Evolutionary conservation across 768 basidiomycete species (phyloP).

Genomic region (Russula abietina): DNA sequence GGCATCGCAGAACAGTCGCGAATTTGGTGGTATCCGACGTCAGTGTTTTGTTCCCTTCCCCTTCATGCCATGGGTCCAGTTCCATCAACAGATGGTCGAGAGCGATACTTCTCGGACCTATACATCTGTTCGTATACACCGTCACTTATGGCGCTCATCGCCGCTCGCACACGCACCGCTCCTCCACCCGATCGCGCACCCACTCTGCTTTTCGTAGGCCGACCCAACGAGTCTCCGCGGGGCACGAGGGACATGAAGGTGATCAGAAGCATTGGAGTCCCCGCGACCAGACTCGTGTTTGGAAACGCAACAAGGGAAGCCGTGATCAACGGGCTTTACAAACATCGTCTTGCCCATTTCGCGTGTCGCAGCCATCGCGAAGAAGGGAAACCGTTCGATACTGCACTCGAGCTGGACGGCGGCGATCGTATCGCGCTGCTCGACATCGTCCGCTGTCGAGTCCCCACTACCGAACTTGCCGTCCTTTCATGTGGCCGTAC

Average conservation of each 20-base stretch:
- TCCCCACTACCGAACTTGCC: slow-evolving; percentile 11
- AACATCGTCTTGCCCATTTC: slow-evolving; percentile 5
- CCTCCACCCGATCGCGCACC: neutral
- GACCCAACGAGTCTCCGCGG: neutral
- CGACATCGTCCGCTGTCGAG: neutral
- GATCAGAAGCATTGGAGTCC: neutral
- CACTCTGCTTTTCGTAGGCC: slow-evolving; percentile 6
- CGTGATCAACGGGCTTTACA: neutral
- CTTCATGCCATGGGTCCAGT: slow-evolving; percentile 20
- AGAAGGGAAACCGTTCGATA: neutral
- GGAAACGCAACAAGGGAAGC: neutral
- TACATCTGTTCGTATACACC: slow-evolving; percentile 21
- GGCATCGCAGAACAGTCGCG: neutral
- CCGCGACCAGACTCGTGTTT: neutral
- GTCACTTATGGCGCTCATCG: slow-evolving; percentile 3
- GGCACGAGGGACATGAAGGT: neutral
- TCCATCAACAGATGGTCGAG: neutral
- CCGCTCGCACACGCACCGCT: neutral
- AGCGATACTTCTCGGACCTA: slow-evolving; percentile 5
- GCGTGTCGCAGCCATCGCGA: neutral
- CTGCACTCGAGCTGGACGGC: neutral
- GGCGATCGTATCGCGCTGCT: neutral
- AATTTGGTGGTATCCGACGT: slow-evolving; percentile 17
- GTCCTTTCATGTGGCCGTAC: slow-evolving; percentile 11
- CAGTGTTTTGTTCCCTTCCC: slow-evolving; percentile 10